Evolutionary conservation across 73 alveolate species (phyloP).

Genomic region (Loxodes magnus): DNA sequence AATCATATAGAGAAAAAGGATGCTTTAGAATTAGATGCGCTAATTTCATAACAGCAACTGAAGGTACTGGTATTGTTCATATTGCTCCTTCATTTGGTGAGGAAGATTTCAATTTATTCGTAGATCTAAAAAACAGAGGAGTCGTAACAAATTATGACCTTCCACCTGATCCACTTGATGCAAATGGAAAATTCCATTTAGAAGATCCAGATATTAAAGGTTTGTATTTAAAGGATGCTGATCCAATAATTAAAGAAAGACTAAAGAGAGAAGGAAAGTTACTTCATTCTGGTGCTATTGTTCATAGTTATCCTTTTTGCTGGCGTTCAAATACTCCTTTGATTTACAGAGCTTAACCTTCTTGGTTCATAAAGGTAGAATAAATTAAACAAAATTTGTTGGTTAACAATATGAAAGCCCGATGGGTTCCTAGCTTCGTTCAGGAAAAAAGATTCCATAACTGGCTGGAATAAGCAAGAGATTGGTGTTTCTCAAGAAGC

Average conservation of each 20-base stretch:
- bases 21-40: slow-evolving; percentile 87
- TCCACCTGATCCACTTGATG: slow-evolving; percentile 95
- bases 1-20: slow-evolving; percentile 58
- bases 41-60: slow-evolving; percentile 85
- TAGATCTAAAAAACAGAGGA: slow-evolving; percentile 56
- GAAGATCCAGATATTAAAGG: slow-evolving; percentile 89
- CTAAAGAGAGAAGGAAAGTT: slow-evolving; percentile 75
- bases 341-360: slow-evolving; percentile 87
- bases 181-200: slow-evolving; percentile 88
- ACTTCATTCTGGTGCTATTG: slow-evolving; percentile 67
- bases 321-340: slow-evolving; percentile 99
- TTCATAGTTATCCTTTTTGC: slow-evolving; percentile 98
- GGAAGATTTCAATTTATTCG: slow-evolving; percentile 87
- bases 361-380: slow-evolving; percentile 99
- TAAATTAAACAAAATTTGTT: slow-evolving; percentile 84
- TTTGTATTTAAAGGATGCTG: slow-evolving; percentile 88
- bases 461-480: slow-evolving; percentile 99
- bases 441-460: slow-evolving; percentile 98
- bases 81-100: slow-evolving; percentile 99
- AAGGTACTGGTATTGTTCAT: slow-evolving; percentile 99
- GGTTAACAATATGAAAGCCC: slow-evolving; percentile 73
- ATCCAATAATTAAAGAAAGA: slow-evolving; percentile 65
- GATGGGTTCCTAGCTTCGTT: slow-evolving; percentile 92
- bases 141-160: slow-evolving; percentile 73
- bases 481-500: slow-evolving; percentile 99